Conservation (phyloP, 1,139 yeast species). For the Pichia sp. region DNA sequence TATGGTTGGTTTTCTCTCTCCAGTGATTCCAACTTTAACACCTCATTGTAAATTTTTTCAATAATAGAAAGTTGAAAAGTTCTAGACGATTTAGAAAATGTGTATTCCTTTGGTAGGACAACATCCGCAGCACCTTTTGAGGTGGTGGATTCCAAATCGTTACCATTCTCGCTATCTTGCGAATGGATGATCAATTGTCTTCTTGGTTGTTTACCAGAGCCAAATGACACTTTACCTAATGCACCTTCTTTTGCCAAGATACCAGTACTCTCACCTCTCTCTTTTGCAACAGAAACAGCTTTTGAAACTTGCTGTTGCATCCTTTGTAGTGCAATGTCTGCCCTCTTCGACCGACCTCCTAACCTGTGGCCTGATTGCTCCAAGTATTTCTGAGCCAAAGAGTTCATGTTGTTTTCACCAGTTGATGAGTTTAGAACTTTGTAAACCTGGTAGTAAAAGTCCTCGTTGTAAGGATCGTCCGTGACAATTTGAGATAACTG, state of each 20-base stretch:
- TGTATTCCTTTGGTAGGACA: conserved; percentile 29
- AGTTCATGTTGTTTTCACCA: conserved; percentile 38
- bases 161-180: conserved; percentile 27
- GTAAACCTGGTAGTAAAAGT: conserved; percentile 91
- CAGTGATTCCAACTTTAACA: conserved; percentile 76
- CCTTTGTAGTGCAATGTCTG: conserved; percentile 93
- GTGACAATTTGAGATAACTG: conserved; percentile 95
- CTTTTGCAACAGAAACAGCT: conserved; percentile 93
- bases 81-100: conserved; percentile 32
- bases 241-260: conserved; percentile 77
- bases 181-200: conserved; percentile 66
- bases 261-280: conserved; percentile 67
- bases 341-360: conserved; percentile 83
- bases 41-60: conserved; percentile 75
- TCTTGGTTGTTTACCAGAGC: conserved; percentile 83
- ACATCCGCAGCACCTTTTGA: conserved; percentile 11
- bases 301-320: conserved; percentile 98
- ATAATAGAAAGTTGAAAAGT: conserved; percentile 46
- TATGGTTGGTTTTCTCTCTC: conserved; percentile 63
- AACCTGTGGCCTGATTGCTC: conserved; percentile 90
- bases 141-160: background rate
- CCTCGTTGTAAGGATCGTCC: conserved; percentile 96
- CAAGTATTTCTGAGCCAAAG: conserved; percentile 91
- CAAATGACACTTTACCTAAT: conserved; percentile 79
- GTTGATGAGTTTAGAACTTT: conserved; percentile 61